Percentiles rank a stretch among this genome's conserved stretches.
These are phyloP conservation scores for Polyplosphaeria fusca DNA, from an alignment of 495 filamentous ascomycete species.

Conservation along the genomic window DNA sequence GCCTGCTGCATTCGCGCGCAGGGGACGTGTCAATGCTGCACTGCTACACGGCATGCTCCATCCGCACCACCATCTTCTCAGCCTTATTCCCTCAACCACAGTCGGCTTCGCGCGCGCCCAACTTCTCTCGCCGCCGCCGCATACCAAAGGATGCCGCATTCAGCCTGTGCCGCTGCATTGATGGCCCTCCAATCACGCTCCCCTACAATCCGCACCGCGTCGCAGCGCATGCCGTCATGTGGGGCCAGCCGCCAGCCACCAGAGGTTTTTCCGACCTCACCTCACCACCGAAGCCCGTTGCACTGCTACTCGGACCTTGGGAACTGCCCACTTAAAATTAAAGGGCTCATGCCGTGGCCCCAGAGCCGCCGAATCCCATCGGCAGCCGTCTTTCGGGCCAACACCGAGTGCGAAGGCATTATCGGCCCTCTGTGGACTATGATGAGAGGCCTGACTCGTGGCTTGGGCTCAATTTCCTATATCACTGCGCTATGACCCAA, in stretches of 20 bases:
- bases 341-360: constrained; percentile 22
- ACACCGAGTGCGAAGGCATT: too few species aligned
- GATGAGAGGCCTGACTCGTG: constrained; percentile 29
- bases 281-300: constrained; percentile 17
- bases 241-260: constrained; percentile 1
- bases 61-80: constrained; percentile 4
- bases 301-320: constrained; percentile 5
- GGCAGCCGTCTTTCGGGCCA: too few species aligned
- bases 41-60: constrained; percentile 27
- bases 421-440: too few species aligned
- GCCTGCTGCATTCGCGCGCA: constrained; percentile 21
- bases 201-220: constrained; percentile 29
- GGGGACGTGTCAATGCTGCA: constrained; percentile 26
- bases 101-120: not conserved
- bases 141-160: not conserved
- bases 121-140: not conserved
- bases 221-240: constrained; percentile 15
- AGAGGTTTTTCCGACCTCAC: constrained; percentile 25
- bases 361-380: not conserved
- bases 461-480: constrained; percentile 32
- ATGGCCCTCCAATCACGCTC: constrained; percentile 22
- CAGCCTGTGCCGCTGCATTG: constrained; percentile 27
- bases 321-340: constrained; percentile 28
- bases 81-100: constrained; percentile 5
- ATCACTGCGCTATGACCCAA: constrained; percentile 14